Percentiles rank a stretch among this genome's conserved stretches.
Evolutionary conservation across 441 rosid genomes (phyloP).

Genomic region (Arabidopsis hybrid): DNA sequence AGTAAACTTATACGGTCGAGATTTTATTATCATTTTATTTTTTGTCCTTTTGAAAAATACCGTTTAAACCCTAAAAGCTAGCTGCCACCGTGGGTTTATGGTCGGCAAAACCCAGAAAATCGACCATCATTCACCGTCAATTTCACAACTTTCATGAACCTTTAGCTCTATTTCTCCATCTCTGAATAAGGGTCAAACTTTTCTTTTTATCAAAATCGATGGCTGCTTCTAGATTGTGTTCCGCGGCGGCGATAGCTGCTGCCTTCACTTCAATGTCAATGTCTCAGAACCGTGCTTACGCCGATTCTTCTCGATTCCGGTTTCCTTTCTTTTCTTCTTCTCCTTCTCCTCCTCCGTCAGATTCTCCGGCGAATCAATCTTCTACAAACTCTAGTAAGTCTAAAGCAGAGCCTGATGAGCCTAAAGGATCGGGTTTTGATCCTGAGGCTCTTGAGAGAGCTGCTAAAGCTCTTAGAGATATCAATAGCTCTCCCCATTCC

Average conservation of each 20-base stretch:
- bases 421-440: slow-evolving; percentile 82
- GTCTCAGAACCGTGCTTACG: slow-evolving; percentile 53
- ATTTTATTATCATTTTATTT: neutral
- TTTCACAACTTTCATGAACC: neutral
- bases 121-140: neutral
- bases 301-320: slow-evolving; percentile 62
- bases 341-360: slow-evolving; percentile 48
- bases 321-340: slow-evolving; percentile 58
- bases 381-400: slow-evolving; percentile 41
- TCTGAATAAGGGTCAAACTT: neutral
- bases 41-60: neutral
- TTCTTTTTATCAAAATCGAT: slow-evolving; percentile 38
- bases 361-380: slow-evolving; percentile 48
- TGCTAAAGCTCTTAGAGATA: slow-evolving; percentile 87
- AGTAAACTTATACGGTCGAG: neutral
- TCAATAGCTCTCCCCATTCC: slow-evolving; percentile 77
- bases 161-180: slow-evolving; percentile 6
- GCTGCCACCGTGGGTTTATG: slow-evolving; percentile 54
- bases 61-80: slow-evolving; percentile 65
- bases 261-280: slow-evolving; percentile 59
- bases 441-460: slow-evolving; percentile 93
- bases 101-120: slow-evolving; percentile 24
- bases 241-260: slow-evolving; percentile 64
- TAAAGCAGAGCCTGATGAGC: slow-evolving; percentile 63
- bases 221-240: slow-evolving; percentile 69